Evolutionary conservation across 108 stramenopile species (phyloP), one percentile per base, ranked within the genome.

Genomic region (Cyclotella kingstonii): DNA sequence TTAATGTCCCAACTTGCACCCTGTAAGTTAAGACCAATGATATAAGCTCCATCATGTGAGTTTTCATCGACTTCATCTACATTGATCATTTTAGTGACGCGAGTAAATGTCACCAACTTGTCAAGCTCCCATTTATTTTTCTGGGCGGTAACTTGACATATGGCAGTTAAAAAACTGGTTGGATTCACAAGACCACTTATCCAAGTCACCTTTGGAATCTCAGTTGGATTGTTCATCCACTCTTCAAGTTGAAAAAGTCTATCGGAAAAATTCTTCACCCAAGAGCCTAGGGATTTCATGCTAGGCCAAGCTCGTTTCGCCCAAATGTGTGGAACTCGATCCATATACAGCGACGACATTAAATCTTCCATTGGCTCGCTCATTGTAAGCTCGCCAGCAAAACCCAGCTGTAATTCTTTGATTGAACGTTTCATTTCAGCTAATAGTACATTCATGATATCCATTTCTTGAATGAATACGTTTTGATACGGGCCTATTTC

Each of bases 381-480:
- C 84, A 95, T 94, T 14, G 94, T 93, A 22, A 95, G 69, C 68
- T 92, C 89, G 18, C 94, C 94, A n/a, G 84, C 89, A 53, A 95
- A 91, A 17, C 93, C 94, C 18, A 87, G 64, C 45, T 85, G 81
- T 18, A 95, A 76, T 68, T 95, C 94, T 41, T 76, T 80, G 28
- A 95, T 77, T n/a, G 88, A 91, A 26, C 91, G 87, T 29, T 68
- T 70, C 14, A 95, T 94, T 51, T 91, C 93, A 15, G 72, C 48
- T 15, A 95, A 52, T 4, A 95, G 59, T 1, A 58, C 66, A 64
- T 95, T 94, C 86, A 95, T 91, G 10, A 91, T 78, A 63, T 94
- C 94, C 86, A 93, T 91, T 84, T 95, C 94, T 73, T 92, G 89
- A 18, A 83, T 54, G 57, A 95, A 92, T 5, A 92, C 90, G 66